phyloP scores from a whole-genome alignment of 768 basidiomycete species.

The Cubamyces sp. region DNA sequence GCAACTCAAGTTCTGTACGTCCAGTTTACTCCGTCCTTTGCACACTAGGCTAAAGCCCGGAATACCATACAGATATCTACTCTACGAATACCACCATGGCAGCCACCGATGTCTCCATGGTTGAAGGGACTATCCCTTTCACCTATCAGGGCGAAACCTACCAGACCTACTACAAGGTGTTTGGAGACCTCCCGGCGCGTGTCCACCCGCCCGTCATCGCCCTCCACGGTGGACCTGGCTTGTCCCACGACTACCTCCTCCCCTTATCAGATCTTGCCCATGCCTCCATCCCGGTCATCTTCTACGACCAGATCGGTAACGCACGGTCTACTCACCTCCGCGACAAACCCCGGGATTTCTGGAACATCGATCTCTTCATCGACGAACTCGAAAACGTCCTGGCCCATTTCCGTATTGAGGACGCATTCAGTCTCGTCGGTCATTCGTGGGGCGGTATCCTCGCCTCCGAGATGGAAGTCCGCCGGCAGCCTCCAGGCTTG shows the following conservation, averaged over 20 bases:
- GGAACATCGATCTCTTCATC: constrained; percentile 53
- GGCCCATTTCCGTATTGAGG: constrained; percentile 40
- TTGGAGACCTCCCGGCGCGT: constrained; percentile 27
- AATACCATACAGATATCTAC: too few relatives aligned
- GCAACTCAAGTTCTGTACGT: too few relatives aligned
- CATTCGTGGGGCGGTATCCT: constrained; percentile 64
- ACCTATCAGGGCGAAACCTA: constrained; percentile 31
- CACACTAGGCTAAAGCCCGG: too few relatives aligned
- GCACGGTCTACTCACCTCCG: constrained; percentile 47
- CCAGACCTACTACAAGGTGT: constrained; percentile 36
- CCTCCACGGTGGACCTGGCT: constrained; percentile 36
- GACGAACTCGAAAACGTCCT: constrained; percentile 57
- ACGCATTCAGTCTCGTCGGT: constrained; percentile 49
- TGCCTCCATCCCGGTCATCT: constrained; percentile 40
- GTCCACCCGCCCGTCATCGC: constrained; percentile 32
- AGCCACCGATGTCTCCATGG: not conserved
- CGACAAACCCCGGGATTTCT: constrained; percentile 38
- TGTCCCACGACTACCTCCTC: constrained; percentile 32
- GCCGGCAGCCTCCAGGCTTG: constrained; percentile 47
- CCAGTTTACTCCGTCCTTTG: too few relatives aligned
- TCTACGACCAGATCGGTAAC: constrained; percentile 57
- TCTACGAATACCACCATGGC: too few relatives aligned
- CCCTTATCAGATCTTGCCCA: constrained; percentile 31
- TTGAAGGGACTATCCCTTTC: constrained; percentile 30
- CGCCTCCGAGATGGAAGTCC: constrained; percentile 43